Evolutionary conservation across 805 yeast species (phyloP).

Genomic region (Candida khao-thaluensis): DNA sequence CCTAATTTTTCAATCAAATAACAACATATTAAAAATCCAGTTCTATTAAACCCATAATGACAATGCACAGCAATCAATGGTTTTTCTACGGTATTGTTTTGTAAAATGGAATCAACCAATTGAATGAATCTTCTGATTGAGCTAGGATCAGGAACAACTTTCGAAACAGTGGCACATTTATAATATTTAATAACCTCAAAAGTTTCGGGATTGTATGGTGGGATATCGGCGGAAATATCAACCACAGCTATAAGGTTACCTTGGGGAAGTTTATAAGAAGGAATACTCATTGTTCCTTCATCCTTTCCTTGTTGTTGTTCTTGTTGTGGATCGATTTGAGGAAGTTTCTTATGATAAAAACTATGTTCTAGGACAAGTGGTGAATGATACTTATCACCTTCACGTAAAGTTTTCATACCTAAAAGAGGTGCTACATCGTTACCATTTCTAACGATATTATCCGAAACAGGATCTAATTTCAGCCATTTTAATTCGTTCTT

Average conservation of each 20-base stretch:
- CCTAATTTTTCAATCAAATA: slow-evolving; percentile 61
- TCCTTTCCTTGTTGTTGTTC: background rate
- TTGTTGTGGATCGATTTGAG: background rate
- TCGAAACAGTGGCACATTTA: slow-evolving; percentile 76
- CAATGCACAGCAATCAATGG: slow-evolving; percentile 68
- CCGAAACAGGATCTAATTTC: slow-evolving; percentile 50
- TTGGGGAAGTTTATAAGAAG: slow-evolving; percentile 13
- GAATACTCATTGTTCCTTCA: slow-evolving; percentile 1
- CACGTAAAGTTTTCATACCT: slow-evolving; percentile 75
- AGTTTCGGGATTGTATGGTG: slow-evolving; percentile 65
- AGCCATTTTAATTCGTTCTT: slow-evolving; percentile 76
- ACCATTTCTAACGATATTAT: slow-evolving; percentile 34
- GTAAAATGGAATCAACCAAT: slow-evolving; percentile 48
- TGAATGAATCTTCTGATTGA: slow-evolving; percentile 58
- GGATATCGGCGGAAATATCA: slow-evolving; percentile 68
- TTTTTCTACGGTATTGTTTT: slow-evolving; percentile 18
- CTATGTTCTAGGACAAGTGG: slow-evolving; percentile 51
- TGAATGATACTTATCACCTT: slow-evolving; percentile 59
- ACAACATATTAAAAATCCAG: slow-evolving; percentile 71
- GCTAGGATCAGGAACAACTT: slow-evolving; percentile 65
- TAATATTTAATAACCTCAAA: slow-evolving; percentile 56
- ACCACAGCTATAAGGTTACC: slow-evolving; percentile 54
- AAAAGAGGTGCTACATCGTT: slow-evolving; percentile 47
- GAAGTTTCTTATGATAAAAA: slow-evolving; percentile 26
- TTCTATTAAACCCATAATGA: slow-evolving; percentile 79